phyloP scores from a whole-genome alignment of 768 basidiomycete species.

The Neoboletus magnificus region DNA sequence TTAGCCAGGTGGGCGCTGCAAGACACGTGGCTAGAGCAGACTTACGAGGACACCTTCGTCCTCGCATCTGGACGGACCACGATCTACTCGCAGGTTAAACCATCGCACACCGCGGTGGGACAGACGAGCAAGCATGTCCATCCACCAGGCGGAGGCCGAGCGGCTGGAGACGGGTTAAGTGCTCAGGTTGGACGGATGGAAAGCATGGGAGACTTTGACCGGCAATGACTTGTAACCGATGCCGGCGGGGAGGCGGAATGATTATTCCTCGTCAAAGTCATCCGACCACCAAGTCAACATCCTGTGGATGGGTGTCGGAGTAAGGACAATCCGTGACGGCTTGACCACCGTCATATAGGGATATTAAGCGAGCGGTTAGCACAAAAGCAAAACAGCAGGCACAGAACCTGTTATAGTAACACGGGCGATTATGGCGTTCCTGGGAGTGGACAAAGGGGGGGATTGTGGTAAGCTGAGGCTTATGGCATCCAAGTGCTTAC shows the following conservation, averaged over 20 bases:
- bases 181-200: background rate
- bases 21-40: background rate
- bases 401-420: background rate
- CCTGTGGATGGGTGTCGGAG: background rate
- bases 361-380: background rate
- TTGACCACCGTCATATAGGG: background rate
- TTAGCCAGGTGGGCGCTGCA: background rate
- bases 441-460: background rate
- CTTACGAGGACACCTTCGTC: conserved; percentile 12
- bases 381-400: background rate
- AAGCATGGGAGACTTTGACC: background rate
- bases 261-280: background rate
- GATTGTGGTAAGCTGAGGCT: background rate
- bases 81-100: conserved; percentile 4
- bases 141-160: background rate
- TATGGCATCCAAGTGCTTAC: background rate
- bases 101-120: conserved; percentile 8
- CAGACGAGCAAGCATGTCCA: background rate
- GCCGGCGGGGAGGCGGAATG: conserved; percentile 4
- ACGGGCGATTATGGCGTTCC: background rate
- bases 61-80: background rate
- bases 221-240: conserved; percentile 1
- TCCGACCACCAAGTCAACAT: background rate
- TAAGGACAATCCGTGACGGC: background rate
- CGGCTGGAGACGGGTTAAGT: no score